These are phyloP conservation scores for Diaporthe batatas DNA, from an alignment of 2,329 filamentous ascomycete genomes.

Conservation along the genomic window DNA sequence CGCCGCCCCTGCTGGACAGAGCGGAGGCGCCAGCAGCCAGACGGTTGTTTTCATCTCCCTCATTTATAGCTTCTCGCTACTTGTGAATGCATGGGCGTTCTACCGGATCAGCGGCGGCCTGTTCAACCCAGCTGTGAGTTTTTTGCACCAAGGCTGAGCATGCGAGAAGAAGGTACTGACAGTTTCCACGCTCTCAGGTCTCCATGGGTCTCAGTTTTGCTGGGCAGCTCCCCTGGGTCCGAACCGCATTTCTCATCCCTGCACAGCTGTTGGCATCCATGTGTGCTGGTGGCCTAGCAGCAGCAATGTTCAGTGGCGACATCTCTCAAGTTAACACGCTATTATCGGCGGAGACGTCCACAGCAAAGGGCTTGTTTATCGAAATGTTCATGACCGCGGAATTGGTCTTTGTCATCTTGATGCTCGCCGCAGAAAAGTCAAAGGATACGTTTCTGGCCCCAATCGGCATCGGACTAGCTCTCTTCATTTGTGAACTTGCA, in stretches of 20 bases:
- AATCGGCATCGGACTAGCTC: background rate
- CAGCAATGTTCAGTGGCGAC: background rate
- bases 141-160: background rate
- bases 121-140: background rate
- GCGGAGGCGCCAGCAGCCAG: conserved; percentile 14
- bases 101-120: conserved; percentile 14
- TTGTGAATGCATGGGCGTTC: conserved; percentile 12
- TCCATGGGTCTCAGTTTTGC: background rate
- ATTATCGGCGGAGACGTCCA: background rate
- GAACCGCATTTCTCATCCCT: background rate
- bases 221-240: background rate
- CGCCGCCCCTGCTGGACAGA: background rate
- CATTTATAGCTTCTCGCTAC: conserved; percentile 5
- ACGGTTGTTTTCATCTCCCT: conserved; percentile 8
- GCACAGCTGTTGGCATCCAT: conserved; percentile 9
- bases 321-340: background rate
- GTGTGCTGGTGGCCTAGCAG: background rate
- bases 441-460: conserved; percentile 1
- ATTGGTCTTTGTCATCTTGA: conserved; percentile 5
- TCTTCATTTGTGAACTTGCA: conserved; percentile 4
- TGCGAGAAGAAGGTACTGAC: background rate
- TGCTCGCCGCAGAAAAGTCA: conserved; percentile 11
- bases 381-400: conserved; percentile 23
- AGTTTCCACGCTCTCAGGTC: background rate
- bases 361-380: background rate